Conservation (phyloP, 1,284 basidiomycete genomes). For the Heterobasidion annosum region DNA sequence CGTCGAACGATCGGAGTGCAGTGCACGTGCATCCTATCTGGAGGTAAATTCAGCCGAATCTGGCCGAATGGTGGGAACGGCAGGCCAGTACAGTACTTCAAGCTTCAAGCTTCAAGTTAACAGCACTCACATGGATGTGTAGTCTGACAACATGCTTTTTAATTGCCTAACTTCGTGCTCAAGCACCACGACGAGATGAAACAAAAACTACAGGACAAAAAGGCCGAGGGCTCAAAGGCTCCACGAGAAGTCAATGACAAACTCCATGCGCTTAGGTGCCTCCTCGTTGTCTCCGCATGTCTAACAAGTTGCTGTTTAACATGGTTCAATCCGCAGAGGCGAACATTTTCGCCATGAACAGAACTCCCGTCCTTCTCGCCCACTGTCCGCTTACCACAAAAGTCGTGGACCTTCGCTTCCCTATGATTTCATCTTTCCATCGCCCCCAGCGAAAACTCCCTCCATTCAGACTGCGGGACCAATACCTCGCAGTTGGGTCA, state of each 20-base stretch:
- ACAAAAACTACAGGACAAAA: neutral
- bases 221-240: neutral
- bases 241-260: slow-evolving; percentile 16
- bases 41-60: too few species aligned
- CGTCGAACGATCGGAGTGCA: too few species aligned
- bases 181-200: neutral
- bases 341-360: slow-evolving; percentile 59
- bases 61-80: too few species aligned
- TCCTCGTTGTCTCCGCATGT: neutral
- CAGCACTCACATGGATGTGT: too few species aligned
- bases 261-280: slow-evolving; percentile 16
- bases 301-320: neutral
- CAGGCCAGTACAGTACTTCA: too few species aligned
- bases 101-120: too few species aligned
- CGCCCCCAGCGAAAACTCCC: slow-evolving; percentile 10
- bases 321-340: slow-evolving; percentile 21
- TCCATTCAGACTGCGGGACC: slow-evolving; percentile 18
- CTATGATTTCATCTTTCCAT: neutral
- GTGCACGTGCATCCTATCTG: too few species aligned
- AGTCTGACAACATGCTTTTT: too few species aligned
- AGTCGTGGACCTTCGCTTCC: neutral
- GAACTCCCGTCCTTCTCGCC: slow-evolving; percentile 38
- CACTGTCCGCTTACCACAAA: neutral
- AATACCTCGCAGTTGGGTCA: slow-evolving; percentile 16
- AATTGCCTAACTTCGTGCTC: too few species aligned